Evolutionary conservation across 805 yeast genomes (phyloP).

Genomic region (Yarrowia yakushimensis): DNA sequence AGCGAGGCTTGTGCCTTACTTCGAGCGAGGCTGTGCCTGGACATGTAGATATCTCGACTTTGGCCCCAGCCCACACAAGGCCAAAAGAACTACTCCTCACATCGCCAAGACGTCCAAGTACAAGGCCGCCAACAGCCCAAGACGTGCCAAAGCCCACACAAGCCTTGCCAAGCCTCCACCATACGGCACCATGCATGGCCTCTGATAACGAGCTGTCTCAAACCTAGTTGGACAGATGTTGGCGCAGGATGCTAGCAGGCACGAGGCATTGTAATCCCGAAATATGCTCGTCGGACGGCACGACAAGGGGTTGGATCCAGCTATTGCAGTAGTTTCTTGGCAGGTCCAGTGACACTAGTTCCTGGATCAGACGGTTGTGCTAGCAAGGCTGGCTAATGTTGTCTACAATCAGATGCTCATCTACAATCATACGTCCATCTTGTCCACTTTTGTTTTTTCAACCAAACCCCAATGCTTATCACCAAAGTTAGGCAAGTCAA

Average conservation of each 20-base stretch:
- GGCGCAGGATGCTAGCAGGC: not conserved
- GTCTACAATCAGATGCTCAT: too few species aligned
- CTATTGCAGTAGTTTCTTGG: not conserved
- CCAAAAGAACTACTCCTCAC: too few species aligned
- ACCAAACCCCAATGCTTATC: too few species aligned
- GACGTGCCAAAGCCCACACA: not conserved
- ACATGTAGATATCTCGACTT: not conserved
- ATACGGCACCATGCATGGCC: slow-evolving; percentile 20
- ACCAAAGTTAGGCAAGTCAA: not conserved
- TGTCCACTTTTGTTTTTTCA: too few species aligned
- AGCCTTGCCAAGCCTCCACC: slow-evolving; percentile 9
- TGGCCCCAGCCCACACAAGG: not conserved
- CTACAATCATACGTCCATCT: too few species aligned
- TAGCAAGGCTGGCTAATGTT: too few species aligned
- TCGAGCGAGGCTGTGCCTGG: not conserved
- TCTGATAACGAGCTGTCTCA: slow-evolving; percentile 13
- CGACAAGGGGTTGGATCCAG: not conserved
- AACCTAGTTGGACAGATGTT: not conserved
- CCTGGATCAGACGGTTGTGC: not conserved
- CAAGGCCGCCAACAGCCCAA: not conserved
- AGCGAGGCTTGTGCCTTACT: not conserved
- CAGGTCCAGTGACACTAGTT: not conserved
- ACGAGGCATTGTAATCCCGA: not conserved
- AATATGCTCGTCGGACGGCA: not conserved
- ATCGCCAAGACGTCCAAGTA: too few species aligned